Evolutionary conservation across 1,284 basidiomycete genomes (phyloP).

Genomic region (Singerocomus rubriflavus): DNA sequence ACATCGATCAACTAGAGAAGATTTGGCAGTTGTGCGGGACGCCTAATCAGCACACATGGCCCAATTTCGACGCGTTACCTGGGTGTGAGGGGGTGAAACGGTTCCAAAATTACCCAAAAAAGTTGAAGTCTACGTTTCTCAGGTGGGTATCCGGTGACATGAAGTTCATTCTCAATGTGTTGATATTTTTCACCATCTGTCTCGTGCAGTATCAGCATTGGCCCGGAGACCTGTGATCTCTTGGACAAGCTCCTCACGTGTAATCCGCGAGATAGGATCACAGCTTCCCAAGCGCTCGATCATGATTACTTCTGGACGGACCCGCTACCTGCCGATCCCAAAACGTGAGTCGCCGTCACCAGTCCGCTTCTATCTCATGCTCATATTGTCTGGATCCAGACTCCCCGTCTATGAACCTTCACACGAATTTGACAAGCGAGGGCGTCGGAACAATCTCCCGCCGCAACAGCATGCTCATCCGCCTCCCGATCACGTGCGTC

Average conservation of each 20-base stretch:
- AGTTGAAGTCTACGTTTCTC: conserved; percentile 56
- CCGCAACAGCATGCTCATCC: conserved; percentile 18
- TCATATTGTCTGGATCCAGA: conserved; percentile 36
- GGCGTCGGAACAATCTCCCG: conserved; percentile 44
- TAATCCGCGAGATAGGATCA: conserved; percentile 89
- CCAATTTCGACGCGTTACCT: conserved; percentile 75
- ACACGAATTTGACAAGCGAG: conserved; percentile 81
- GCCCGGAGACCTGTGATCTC: conserved; percentile 81
- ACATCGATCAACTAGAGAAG: conserved; percentile 87
- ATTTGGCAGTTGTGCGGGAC: conserved; percentile 91
- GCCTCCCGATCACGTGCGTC: conserved; percentile 28
- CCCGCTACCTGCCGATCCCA: conserved; percentile 80
- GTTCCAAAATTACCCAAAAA: conserved; percentile 51
- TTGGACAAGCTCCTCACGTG: conserved; percentile 89
- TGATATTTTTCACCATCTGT: conserved; percentile 10
- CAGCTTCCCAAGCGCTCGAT: conserved; percentile 82
- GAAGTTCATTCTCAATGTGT: conserved; percentile 3
- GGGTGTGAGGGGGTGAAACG: conserved; percentile 78
- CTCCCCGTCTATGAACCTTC: conserved; percentile 77
- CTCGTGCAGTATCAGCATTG: conserved; percentile 44
- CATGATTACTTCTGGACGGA: conserved; percentile 94
- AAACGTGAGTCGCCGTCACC: conserved; percentile 51
- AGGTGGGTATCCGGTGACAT: conserved; percentile 40
- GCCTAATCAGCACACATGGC: conserved; percentile 80
- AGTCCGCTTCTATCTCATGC: not conserved